phyloP scores from a whole-genome alignment of 2,329 filamentous ascomycete genomes.

The Metarhizium sp. region DNA sequence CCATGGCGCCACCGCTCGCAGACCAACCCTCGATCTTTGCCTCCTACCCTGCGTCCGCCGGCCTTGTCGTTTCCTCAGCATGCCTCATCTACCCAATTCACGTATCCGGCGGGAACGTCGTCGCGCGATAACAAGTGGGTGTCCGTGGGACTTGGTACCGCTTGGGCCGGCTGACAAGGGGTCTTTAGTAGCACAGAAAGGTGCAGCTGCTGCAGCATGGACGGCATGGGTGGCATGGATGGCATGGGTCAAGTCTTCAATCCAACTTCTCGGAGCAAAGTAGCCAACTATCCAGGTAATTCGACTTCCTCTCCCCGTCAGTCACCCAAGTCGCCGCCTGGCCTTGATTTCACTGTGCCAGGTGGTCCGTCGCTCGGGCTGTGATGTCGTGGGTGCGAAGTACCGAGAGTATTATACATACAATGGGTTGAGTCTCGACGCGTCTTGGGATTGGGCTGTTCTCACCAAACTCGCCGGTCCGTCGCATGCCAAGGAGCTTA shows the following conservation, averaged over 20 bases:
- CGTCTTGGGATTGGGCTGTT: not conserved
- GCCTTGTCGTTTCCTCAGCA: not conserved
- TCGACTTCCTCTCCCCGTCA: not conserved
- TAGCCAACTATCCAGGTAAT: too few relatives aligned
- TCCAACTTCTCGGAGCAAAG: not conserved
- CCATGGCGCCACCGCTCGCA: not conserved
- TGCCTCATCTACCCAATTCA: too few relatives aligned
- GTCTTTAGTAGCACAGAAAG: not conserved
- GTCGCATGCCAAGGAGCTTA: slow-evolving; percentile 3
- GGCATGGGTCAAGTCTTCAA: not conserved
- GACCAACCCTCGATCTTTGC: too few relatives aligned
- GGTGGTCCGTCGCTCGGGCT: not conserved
- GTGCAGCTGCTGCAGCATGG: not conserved
- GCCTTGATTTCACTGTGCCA: not conserved
- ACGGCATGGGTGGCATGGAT: not conserved
- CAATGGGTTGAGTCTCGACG: not conserved
- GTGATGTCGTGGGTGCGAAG: not conserved
- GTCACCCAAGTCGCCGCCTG: too few relatives aligned
- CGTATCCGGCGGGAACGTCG: not conserved
- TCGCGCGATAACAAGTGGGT: not conserved
- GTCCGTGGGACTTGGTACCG: not conserved
- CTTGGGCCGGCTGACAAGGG: not conserved
- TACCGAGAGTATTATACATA: not conserved
- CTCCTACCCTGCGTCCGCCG: too few relatives aligned
- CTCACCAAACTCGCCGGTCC: not conserved